A percentile compares a stretch with the other conserved stretches of the same genome.
phyloP scores from a whole-genome alignment of 805 yeast species.

The Candida xiaguanensis region DNA sequence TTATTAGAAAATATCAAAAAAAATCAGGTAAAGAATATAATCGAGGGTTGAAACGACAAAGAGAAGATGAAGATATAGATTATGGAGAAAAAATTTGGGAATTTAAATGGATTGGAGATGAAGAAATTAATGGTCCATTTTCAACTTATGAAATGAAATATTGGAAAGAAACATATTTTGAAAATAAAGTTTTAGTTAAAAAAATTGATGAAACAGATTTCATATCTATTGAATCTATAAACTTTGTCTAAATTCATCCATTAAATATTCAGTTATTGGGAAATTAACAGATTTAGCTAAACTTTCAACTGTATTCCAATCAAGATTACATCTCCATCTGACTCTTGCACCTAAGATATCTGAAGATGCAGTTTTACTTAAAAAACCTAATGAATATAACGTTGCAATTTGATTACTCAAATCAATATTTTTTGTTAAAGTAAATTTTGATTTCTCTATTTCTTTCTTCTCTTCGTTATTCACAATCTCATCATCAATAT shows the following conservation, averaged over 20 bases:
- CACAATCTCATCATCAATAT: conserved; percentile 29
- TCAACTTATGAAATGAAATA: conserved; percentile 52
- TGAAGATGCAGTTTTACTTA: conserved; percentile 37
- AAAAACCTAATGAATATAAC: conserved; percentile 49
- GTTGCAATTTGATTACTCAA: conserved; percentile 59
- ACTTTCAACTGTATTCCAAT: conserved; percentile 59
- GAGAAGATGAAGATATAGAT: conserved; percentile 17
- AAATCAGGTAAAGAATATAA: conserved; percentile 22
- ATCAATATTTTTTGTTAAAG: conserved; percentile 42
- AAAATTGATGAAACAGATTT: conserved; percentile 23
- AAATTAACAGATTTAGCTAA: conserved; percentile 64
- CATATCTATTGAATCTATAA: conserved; percentile 18
- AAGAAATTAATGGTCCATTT: conserved; percentile 46
- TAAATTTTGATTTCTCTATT: conserved; percentile 31
- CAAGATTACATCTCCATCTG: conserved; percentile 75
- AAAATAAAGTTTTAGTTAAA: conserved; percentile 42
- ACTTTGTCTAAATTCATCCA: conserved; percentile 13
- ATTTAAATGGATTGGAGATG: conserved; percentile 35
- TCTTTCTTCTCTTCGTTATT: conserved; percentile 31
- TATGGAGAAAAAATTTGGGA: conserved; percentile 37
- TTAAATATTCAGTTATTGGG: conserved; percentile 60
- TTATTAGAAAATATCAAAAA: conserved; percentile 31
- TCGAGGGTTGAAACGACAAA: conserved; percentile 16
- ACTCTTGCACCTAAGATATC: conserved; percentile 65
- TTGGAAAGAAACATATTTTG: conserved; percentile 52